phyloP scores from a whole-genome alignment of 345 rosid genomes.

The Euphorbia pulcherrima region DNA sequence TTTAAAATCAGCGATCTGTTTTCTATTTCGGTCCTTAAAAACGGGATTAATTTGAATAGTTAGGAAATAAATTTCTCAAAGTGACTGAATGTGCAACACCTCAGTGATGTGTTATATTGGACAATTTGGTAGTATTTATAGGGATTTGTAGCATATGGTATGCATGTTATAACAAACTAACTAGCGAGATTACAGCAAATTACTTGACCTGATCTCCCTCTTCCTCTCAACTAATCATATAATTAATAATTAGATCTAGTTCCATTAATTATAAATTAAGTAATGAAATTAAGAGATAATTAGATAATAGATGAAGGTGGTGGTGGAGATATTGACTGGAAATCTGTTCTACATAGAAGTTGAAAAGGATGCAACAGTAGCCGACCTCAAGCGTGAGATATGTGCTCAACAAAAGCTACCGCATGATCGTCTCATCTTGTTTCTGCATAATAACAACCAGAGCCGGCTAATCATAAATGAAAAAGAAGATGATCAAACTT shows the following conservation, averaged over 20 bases:
- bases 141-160: constrained; percentile 7
- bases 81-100: too few relatives aligned
- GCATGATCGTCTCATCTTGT: constrained; percentile 47
- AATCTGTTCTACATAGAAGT: constrained; percentile 44
- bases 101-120: too few relatives aligned
- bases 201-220: constrained; percentile 18
- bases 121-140: too few relatives aligned
- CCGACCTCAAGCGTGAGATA: constrained; percentile 54
- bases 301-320: constrained; percentile 46
- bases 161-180: constrained; percentile 24
- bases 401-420: constrained; percentile 42
- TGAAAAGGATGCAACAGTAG: constrained; percentile 43
- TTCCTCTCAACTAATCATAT: not conserved
- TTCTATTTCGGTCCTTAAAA: too few relatives aligned
- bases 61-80: too few relatives aligned
- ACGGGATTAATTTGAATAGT: too few relatives aligned
- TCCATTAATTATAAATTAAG: not conserved
- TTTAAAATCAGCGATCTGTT: too few relatives aligned
- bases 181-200: constrained; percentile 23
- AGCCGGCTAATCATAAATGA: constrained; percentile 10
- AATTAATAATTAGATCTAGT: too few relatives aligned
- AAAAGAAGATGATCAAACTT: constrained; percentile 41
- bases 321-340: constrained; percentile 71
- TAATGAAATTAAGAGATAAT: too few relatives aligned
- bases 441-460: constrained; percentile 29